These are phyloP conservation scores for Stereocaulon alpinum DNA, from an alignment of 495 filamentous ascomycete species.

Conservation along the genomic window DNA sequence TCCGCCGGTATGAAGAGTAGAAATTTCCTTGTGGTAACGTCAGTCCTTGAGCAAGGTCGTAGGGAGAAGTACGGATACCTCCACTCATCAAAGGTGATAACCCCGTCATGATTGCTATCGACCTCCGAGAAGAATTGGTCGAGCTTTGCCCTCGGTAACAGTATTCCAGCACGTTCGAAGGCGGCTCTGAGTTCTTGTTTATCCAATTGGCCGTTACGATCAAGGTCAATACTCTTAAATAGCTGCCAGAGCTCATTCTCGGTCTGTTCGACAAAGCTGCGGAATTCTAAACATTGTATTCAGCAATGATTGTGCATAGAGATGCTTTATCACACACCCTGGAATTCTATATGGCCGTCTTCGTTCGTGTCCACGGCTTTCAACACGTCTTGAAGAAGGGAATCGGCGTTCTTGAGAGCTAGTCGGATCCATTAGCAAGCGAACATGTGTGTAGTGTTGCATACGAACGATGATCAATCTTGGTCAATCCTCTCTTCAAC, in stretches of 20 bases:
- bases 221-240: constrained; percentile 78
- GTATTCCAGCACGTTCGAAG: constrained; percentile 66
- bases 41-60: neutral
- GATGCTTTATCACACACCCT: constrained; percentile 44
- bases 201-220: constrained; percentile 80
- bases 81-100: constrained; percentile 90
- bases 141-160: constrained; percentile 64
- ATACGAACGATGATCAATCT: constrained; percentile 84
- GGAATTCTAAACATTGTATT: constrained; percentile 55
- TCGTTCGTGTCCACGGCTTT: constrained; percentile 71
- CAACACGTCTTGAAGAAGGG: constrained; percentile 71
- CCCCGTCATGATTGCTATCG: constrained; percentile 79
- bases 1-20: constrained; percentile 82
- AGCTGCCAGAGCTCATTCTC: constrained; percentile 71
- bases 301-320: neutral
- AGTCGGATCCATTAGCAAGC: constrained; percentile 18
- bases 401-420: constrained; percentile 91
- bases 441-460: constrained; percentile 25
- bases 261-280: constrained; percentile 72
- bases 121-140: constrained; percentile 82
- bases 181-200: constrained; percentile 71
- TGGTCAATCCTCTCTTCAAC: constrained; percentile 71
- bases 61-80: constrained; percentile 50
- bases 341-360: constrained; percentile 82
- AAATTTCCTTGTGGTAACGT: constrained; percentile 58